Percentiles rank a stretch among this genome's conserved stretches.
Conservation (phyloP, 2,329 filamentous ascomycete species). For the Cercospora sp. region DNA sequence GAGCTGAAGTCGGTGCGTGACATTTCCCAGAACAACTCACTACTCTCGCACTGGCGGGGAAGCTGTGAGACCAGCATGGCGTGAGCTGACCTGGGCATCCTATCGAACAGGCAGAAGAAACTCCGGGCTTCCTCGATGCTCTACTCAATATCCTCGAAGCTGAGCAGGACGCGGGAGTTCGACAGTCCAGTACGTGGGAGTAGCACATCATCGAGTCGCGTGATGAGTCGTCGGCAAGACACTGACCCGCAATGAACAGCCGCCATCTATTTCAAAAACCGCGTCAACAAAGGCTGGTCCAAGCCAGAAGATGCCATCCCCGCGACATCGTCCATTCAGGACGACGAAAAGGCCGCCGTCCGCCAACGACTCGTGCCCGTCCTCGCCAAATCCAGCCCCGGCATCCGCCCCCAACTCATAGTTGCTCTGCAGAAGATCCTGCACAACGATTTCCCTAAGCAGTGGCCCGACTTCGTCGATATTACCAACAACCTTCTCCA, state of each 20-base stretch:
- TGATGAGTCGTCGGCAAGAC: background rate
- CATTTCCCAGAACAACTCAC: background rate
- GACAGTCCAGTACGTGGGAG: slow-evolving; percentile 72
- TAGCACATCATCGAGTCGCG: background rate
- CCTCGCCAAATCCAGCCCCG: slow-evolving; percentile 69
- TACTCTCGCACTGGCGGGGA: background rate
- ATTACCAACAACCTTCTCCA: slow-evolving; percentile 87
- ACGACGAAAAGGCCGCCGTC: slow-evolving; percentile 85
- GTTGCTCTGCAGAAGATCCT: slow-evolving; percentile 94
- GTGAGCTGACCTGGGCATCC: slow-evolving; percentile 18
- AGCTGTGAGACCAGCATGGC: background rate
- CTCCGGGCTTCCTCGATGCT: slow-evolving; percentile 85
- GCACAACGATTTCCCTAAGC: slow-evolving; percentile 89
- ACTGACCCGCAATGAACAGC: slow-evolving; percentile 54
- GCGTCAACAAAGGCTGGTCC: slow-evolving; percentile 89
- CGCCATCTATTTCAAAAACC: slow-evolving; percentile 97
- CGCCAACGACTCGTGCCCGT: slow-evolving; percentile 86
- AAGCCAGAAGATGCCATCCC: slow-evolving; percentile 68
- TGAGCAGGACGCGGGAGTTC: slow-evolving; percentile 81
- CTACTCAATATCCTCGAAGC: slow-evolving; percentile 86
- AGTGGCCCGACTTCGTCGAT: slow-evolving; percentile 93
- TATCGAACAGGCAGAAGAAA: slow-evolving; percentile 72
- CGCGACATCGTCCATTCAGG: slow-evolving; percentile 65
- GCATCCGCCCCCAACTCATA: slow-evolving; percentile 88
- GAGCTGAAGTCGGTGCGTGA: slow-evolving; percentile 75